phyloP scores from a whole-genome alignment of 441 rosid species.

The Aleurites moluccanus region DNA sequence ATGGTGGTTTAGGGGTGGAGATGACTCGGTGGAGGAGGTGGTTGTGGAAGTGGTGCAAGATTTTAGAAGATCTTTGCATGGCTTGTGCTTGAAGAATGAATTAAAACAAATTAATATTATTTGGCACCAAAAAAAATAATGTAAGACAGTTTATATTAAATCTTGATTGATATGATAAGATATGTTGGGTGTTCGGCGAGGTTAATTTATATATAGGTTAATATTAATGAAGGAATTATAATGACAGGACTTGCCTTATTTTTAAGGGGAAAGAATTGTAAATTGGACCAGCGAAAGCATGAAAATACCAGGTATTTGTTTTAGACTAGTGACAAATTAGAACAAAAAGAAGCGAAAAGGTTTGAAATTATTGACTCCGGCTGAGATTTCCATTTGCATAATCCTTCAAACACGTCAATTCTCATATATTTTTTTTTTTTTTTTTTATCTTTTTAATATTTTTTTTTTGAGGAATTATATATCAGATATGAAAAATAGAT shows the following conservation, averaged over 20 bases:
- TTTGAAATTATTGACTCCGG: slow-evolving; percentile 31
- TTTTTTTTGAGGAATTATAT: too few relatives aligned
- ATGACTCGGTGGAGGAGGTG: slow-evolving; percentile 12
- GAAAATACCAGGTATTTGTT: slow-evolving; percentile 28
- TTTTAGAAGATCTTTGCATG: slow-evolving; percentile 39
- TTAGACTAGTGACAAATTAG: background rate
- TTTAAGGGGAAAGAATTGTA: slow-evolving; percentile 13
- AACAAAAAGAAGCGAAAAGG: slow-evolving; percentile 2
- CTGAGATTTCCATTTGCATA: background rate
- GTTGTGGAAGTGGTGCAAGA: background rate
- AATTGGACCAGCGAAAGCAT: slow-evolving; percentile 26
- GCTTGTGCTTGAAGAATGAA: slow-evolving; percentile 23
- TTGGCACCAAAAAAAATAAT: background rate
- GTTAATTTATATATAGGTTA: background rate
- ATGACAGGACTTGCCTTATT: background rate
- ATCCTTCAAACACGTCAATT: slow-evolving; percentile 62
- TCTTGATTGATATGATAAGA: too few relatives aligned
- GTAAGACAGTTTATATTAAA: too few relatives aligned
- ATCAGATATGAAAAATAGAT: too few relatives aligned
- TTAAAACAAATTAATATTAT: background rate
- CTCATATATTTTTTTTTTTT: too few relatives aligned
- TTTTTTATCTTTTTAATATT: too few relatives aligned
- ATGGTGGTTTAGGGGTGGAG: background rate
- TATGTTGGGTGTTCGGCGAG: too few relatives aligned
- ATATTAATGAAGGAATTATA: slow-evolving; percentile 7